Conservation (phyloP, 1,139 yeast species). For the Taphrina wiesneri region DNA sequence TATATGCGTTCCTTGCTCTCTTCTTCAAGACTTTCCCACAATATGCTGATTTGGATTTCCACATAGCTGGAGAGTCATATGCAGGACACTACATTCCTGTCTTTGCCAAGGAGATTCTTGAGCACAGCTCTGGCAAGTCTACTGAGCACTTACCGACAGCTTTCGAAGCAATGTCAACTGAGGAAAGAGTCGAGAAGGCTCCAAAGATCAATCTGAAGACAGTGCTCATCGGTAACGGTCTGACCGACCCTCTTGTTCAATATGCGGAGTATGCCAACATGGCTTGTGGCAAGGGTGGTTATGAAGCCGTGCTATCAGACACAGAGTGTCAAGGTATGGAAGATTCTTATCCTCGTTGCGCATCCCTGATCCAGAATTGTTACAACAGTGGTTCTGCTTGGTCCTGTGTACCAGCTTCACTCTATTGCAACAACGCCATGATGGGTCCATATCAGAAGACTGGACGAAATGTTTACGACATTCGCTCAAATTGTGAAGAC, state of each 20-base stretch:
- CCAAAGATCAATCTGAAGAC: constrained; percentile 83
- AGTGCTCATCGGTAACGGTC: constrained; percentile 91
- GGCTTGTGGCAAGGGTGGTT: constrained; percentile 63
- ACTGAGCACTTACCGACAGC: constrained; percentile 27
- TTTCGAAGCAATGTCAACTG: constrained; percentile 19
- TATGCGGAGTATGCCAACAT: constrained; percentile 87
- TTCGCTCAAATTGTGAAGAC: constrained; percentile 82
- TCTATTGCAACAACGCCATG: constrained; percentile 76
- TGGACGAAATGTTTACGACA: constrained; percentile 88
- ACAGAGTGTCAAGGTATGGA: constrained; percentile 80
- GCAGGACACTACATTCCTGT: constrained; percentile 98
- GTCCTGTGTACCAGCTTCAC: constrained; percentile 90
- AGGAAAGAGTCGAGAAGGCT: constrained; percentile 47
- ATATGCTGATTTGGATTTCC: constrained; percentile 71
- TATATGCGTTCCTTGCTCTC: constrained; percentile 83
- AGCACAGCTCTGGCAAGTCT: constrained; percentile 50
- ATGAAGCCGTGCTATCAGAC: constrained; percentile 73
- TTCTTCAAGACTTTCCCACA: constrained; percentile 91
- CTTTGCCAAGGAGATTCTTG: constrained; percentile 81
- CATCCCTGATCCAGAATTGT: constrained; percentile 75
- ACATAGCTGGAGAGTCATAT: constrained; percentile 97
- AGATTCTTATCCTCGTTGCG: constrained; percentile 75
- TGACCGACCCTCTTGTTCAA: constrained; percentile 89
- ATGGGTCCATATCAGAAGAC: constrained; percentile 86
- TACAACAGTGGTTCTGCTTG: constrained; percentile 75